phyloP scores from a whole-genome alignment of 108 stramenopile species.

The Conticribra weissflogii region DNA sequence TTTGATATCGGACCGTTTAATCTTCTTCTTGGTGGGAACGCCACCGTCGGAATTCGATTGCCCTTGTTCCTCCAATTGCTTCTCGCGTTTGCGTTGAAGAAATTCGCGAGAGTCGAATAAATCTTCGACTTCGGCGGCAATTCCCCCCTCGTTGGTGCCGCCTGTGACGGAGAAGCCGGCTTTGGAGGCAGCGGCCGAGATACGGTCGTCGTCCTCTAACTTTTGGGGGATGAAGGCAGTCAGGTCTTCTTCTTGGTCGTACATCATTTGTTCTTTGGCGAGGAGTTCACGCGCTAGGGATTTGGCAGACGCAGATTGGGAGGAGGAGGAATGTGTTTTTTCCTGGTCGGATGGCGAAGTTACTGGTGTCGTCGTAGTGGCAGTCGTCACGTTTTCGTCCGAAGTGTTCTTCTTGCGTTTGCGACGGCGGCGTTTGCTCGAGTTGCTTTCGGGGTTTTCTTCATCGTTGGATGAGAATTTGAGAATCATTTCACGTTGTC shows the following conservation, averaged over 20 bases:
- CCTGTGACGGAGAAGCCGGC: conserved; percentile 27
- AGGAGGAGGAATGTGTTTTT: conserved; percentile 1
- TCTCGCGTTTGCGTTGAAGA: conserved; percentile 48
- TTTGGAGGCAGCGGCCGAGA: conserved; percentile 35
- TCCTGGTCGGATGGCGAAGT: too few relatives aligned
- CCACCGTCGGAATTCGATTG: conserved; percentile 4
- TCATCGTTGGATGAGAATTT: not conserved
- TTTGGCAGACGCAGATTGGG: conserved; percentile 21
- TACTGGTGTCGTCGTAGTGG: too few relatives aligned
- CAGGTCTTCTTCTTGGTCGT: conserved; percentile 38
- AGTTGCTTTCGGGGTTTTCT: not conserved
- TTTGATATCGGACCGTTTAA: conserved; percentile 64
- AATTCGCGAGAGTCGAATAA: conserved; percentile 46
- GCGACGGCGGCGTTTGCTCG: conserved; percentile 38
- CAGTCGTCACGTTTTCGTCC: conserved; percentile 1
- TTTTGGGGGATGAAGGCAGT: conserved; percentile 31
- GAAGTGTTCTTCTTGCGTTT: conserved; percentile 40
- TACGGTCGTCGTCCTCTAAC: conserved; percentile 34
- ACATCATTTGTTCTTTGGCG: conserved; percentile 43
- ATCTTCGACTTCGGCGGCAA: conserved; percentile 16
- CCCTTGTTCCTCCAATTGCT: conserved; percentile 49
- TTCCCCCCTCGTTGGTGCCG: not conserved
- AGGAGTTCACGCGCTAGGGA: conserved; percentile 27
- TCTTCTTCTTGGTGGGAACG: conserved; percentile 55
- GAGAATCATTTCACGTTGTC: not conserved